A percentile compares a stretch with the other conserved stretches of the same genome.
These are phyloP conservation scores for Neofusicoccum ribis DNA, from an alignment of 2,329 filamentous ascomycete genomes.

Conservation along the genomic window DNA sequence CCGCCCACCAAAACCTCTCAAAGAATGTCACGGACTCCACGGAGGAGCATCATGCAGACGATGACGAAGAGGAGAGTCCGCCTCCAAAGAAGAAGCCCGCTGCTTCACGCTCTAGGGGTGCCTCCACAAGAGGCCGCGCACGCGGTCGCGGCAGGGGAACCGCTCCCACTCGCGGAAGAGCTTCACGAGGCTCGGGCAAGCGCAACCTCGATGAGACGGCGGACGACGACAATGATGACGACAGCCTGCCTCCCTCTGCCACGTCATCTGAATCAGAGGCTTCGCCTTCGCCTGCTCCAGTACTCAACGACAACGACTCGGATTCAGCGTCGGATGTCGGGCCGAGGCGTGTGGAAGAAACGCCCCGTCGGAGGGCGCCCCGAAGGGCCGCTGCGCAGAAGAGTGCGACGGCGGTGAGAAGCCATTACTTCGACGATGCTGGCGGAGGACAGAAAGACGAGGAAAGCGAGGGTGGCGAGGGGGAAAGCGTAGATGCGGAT, in stretches of 20 bases:
- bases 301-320: not conserved
- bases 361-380: not conserved
- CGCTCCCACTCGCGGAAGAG: not conserved
- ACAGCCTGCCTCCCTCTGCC: not conserved
- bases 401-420: constrained; percentile 20
- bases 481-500: not conserved
- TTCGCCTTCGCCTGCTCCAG: not conserved
- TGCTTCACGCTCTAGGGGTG: not conserved
- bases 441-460: not conserved
- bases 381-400: constrained; percentile 20
- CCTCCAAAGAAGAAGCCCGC: not conserved
- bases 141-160: constrained; percentile 23
- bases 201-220: not conserved
- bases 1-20: constrained; percentile 28
- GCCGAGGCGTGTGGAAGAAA: not conserved
- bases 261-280: not conserved
- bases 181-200: not conserved
- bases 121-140: constrained; percentile 17
- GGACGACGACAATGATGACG: not conserved
- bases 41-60: not conserved
- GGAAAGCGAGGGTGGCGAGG: not conserved
- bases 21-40: constrained; percentile 7
- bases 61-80: not conserved
- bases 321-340: not conserved
- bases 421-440: constrained; percentile 20